Base-by-base conservation (phyloP, 2,329 filamentous ascomycete genomes). In the Trichoderma koningii region DNA sequence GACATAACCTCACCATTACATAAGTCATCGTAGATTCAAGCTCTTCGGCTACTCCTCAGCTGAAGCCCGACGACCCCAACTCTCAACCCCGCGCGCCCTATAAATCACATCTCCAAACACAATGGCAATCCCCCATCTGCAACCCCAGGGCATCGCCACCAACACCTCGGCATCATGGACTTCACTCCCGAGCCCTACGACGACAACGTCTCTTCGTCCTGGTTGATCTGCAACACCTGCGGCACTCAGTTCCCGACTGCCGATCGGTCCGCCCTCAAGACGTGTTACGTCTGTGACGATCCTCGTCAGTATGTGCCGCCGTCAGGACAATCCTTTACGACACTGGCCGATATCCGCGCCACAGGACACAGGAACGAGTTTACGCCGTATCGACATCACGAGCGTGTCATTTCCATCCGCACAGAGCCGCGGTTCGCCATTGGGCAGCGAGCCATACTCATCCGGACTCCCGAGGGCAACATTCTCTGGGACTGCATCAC, bases 401-500 rank as follows among this genome's bases (percentile, higher is more conserved):
- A 75, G 3, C 71, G 75, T 14, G 74, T 87, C 57, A 78, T 77
- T 26, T 81, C 77, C 61, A 80, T 87, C 63, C 72, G 72, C 55
- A 84, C 84, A 0, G 75, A 78, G 44, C 86, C 86, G 34, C 81
- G 88, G 74, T 78, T 93, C 66, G 91, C 81, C 62, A 95, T 95
- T 68, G 91, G 91, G 1, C 88, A 95, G 76, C 83, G 91, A 38
- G 87, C 87, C 21, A 82, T 93, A 53, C 79, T 96, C 2, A 78
- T 94, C 14, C 80, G 82, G 56, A 91, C 89, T 0, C 79, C 84
- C 0, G 66, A 75, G 0, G 90, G 91, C 0, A 93, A 93, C 73
- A 76, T 95, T 1, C 83, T 95, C 1, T 96, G 91, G 91, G 92
- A 95, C 75, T 87, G 89, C 67, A 80, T 95, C 64, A 83, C 90